A percentile compares a stretch with the other conserved stretches of the same genome.
phyloP scores from a whole-genome alignment of 108 stramenopile species.

The Skeletonema potamos region DNA sequence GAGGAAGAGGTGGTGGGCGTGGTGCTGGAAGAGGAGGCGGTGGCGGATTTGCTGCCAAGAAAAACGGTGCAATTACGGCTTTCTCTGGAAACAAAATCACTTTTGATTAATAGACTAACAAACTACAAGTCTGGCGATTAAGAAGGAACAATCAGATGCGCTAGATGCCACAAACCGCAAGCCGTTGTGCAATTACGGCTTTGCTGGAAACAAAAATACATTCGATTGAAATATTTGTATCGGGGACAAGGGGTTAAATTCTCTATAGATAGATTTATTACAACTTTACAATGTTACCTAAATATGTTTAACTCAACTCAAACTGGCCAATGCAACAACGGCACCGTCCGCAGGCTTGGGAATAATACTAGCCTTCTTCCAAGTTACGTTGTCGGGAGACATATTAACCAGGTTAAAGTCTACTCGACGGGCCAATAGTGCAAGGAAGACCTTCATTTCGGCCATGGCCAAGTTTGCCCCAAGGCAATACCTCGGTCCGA shows the following conservation, averaged over 20 bases:
- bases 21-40: conserved; percentile 63
- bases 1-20: conserved; percentile 52
- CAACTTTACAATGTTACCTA: not conserved
- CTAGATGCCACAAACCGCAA: too few species aligned
- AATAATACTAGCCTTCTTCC: conserved; percentile 34
- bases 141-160: too few species aligned
- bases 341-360: conserved; percentile 41
- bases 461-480: conserved; percentile 51
- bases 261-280: not conserved
- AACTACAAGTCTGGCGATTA: too few species aligned
- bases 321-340: conserved; percentile 10
- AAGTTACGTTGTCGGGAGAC: conserved; percentile 18
- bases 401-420: conserved; percentile 38
- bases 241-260: not conserved
- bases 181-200: too few species aligned
- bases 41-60: conserved; percentile 60
- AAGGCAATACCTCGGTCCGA: conserved; percentile 54
- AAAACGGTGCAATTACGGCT: conserved; percentile 72
- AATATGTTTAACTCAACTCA: not conserved
- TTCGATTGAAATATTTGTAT: not conserved
- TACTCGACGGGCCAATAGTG: conserved; percentile 56
- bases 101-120: not conserved
- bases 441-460: conserved; percentile 67
- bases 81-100: conserved; percentile 70
- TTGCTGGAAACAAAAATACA: conserved; percentile 60